Conservation (phyloP, 2,329 filamentous ascomycete species). For the Clonostachys rosea region DNA sequence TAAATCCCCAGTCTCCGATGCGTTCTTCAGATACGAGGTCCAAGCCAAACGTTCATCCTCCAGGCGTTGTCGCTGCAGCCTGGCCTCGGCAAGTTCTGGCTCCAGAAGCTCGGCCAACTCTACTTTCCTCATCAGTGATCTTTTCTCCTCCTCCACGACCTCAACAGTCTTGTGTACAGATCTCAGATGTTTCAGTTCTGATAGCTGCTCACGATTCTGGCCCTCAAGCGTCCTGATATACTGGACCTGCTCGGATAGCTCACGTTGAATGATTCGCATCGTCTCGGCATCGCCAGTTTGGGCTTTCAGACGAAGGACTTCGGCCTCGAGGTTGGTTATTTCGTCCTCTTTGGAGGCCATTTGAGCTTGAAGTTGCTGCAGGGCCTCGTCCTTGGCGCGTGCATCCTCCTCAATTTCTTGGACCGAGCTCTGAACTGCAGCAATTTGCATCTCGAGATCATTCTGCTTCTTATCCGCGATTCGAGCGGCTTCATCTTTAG, state of each 20-base stretch:
- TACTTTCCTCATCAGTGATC: conserved; percentile 71
- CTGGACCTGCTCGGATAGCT: conserved; percentile 86
- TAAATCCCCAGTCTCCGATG: conserved; percentile 54
- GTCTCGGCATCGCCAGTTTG: conserved; percentile 85
- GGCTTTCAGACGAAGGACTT: conserved; percentile 79
- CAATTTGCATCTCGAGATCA: conserved; percentile 49
- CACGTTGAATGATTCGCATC: conserved; percentile 76
- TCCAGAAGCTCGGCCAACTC: conserved; percentile 71
- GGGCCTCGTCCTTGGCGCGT: conserved; percentile 46
- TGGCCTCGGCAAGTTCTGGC: conserved; percentile 71
- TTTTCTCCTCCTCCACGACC: conserved; percentile 93
- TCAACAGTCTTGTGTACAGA: conserved; percentile 84
- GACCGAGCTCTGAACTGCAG: conserved; percentile 37
- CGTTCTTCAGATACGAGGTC: conserved; percentile 76
- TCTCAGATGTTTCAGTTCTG: conserved; percentile 77
- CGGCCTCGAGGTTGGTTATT: conserved; percentile 73
- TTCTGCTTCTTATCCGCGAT: conserved; percentile 47
- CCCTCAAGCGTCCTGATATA: conserved; percentile 83
- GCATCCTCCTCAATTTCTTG: conserved; percentile 58
- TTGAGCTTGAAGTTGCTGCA: conserved; percentile 61
- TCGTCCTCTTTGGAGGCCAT: conserved; percentile 64
- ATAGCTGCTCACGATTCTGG: conserved; percentile 71
- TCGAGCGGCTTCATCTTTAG: conserved; percentile 67
- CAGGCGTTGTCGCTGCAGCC: conserved; percentile 77
- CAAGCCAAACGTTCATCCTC: conserved; percentile 86